Base-by-base conservation (phyloP, 345 rosid genomes). In the Lepidium sativum region DNA sequence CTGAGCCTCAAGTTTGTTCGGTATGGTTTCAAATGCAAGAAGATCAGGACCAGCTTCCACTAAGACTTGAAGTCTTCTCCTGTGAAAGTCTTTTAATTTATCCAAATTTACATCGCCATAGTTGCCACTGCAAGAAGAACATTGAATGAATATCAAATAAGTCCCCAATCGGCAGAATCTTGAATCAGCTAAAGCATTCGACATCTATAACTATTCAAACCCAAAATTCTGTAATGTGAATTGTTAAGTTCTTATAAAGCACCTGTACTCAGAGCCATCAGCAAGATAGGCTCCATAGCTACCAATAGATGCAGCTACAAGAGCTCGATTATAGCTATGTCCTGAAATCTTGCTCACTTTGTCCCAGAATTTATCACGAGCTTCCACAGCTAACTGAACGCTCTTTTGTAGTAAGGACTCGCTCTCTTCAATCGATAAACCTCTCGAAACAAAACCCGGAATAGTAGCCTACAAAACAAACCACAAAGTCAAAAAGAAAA, bases 211-310 rank as follows among this genome's bases (percentile, higher is more conserved):
- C 43, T 10, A 43, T 8, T 45, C 53, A 31, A 39, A 54, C 33
- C n/a, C n/a, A 15, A 23, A 14, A 35, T 0, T 9, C 34, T 16
- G 20, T 29, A 17, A 57, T 27, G 34, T 38, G 32, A 56, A 20
- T 34, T 13, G 1, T 4, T 1, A 18, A n/a, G 38, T 33, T 1
- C 6, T 49, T 12, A 14, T 40, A 40, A 20, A 5, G 21, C 5
- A 89, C 98, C 92, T 92, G 80, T 92, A 92, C 61, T 89, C 98
- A 14, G 98, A 92, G 33, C 97, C 98, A 80, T 92, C 98, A 23
- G 96, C 97, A 34, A 89, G 89, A 78, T 81, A 92, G 43, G 98
- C 98, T 48, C 95, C 98, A 63, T 89, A 89, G 74, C 98, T 89
- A 23, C 98, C 98, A 54, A 92, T 77, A 6, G 98, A 92, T 0